Evolutionary conservation across 2,329 filamentous ascomycete genomes (phyloP).

Genomic region (Sporothrix brasiliensis): DNA sequence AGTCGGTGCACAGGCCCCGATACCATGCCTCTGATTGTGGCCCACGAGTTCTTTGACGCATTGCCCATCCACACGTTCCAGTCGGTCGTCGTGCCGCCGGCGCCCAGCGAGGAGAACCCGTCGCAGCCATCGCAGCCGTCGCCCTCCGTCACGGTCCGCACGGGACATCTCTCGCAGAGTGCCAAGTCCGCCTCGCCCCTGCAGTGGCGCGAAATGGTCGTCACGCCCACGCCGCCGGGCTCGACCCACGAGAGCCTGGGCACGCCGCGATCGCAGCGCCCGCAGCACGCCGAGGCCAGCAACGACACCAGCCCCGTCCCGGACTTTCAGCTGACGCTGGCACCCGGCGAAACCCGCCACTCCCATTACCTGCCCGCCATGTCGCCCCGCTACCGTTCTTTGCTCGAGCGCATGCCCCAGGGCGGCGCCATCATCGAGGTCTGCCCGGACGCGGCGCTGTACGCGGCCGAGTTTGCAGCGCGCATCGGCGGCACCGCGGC

Average conservation of each 20-base stretch:
- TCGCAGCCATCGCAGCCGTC: conserved; percentile 38
- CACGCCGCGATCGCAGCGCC: conserved; percentile 56
- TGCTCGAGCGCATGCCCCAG: conserved; percentile 64
- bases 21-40: conserved; percentile 87
- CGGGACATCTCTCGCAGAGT: conserved; percentile 29
- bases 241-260: conserved; percentile 57
- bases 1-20: conserved; percentile 53
- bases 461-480: conserved; percentile 76
- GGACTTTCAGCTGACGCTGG: conserved; percentile 86
- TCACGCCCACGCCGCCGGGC: conserved; percentile 65
- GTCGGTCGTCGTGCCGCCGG: conserved; percentile 56
- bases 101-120: conserved; percentile 41
- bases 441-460: conserved; percentile 82
- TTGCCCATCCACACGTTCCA: conserved; percentile 96
- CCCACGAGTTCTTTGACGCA: conserved; percentile 98
- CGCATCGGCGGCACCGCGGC: conserved; percentile 73
- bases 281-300: conserved; percentile 46
- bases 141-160: conserved; percentile 33
- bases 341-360: conserved; percentile 75
- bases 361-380: conserved; percentile 82
- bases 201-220: conserved; percentile 83
- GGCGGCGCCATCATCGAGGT: conserved; percentile 81
- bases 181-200: conserved; percentile 40
- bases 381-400: conserved; percentile 74
- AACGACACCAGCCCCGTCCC: conserved; percentile 59